Evolutionary conservation across 768 basidiomycete species (phyloP), one percentile per base, ranked within the genome.

Genomic region (Auricularia cornea): DNA sequence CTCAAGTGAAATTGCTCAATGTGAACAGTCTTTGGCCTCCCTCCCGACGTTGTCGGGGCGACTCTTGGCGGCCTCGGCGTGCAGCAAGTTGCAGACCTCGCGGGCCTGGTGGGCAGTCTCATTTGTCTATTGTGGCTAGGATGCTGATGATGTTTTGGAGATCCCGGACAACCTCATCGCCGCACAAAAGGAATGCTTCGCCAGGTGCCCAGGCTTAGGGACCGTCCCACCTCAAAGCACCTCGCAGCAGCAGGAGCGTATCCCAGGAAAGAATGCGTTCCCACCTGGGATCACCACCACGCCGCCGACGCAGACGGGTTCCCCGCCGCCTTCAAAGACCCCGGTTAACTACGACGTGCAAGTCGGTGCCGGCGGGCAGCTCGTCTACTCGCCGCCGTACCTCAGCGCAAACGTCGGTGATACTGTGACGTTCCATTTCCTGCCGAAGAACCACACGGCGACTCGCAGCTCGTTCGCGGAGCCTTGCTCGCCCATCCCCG

Each of bases 381-480:
- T 52, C 10, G 23, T 6, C 10, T 52, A 52, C 26, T 10, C 51
- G 51, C 51, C 51, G 51, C 10, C 10, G 20, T 18, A 52, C 51
- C 8, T 52, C 6, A 52, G 10, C 20, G 51, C 51, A 10, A 23
- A 6, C 8, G 51, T 52, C 51, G 51, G 51, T 8, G 51, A 52
- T n/a, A 52, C 51, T n/a, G 51, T 52, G 10, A 18, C 10, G 10
- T 52, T 52, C 51, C 51, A 52, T 23, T 52, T 52, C 51, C 10
- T 28, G 6, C 23, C 51, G 10, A 52, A 52, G 51, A 83, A 83
- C 70, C 83, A 85, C 72, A 75, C 75, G 33, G 75, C 85, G 28
- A 82, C 83, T 2, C 83, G 85, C 68, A 81, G 81, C 16, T 68
- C 76, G 0, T 81, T 83, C 65, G 61, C 67, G 12, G 67, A 71